Percentiles rank a stretch among this genome's conserved stretches.
Evolutionary conservation across 352 stramenopile genomes (phyloP).

Genomic region (Pilasporangium apinafurcum): DNA sequence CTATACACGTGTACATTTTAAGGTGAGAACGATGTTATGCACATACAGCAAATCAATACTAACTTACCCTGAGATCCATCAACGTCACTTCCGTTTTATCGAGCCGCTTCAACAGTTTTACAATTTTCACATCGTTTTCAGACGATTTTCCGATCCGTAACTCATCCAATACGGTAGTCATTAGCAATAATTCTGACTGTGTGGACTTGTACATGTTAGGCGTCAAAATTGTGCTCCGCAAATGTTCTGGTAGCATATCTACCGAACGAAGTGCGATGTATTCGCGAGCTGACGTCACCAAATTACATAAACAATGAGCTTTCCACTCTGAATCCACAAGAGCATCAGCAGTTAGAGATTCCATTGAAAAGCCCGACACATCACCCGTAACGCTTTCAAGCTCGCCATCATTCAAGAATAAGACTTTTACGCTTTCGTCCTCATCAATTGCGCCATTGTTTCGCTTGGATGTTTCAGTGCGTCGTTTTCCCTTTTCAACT

Average conservation of each 20-base stretch:
- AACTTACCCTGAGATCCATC: conserved; percentile 66
- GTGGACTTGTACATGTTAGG: conserved; percentile 77
- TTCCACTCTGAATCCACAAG: conserved; percentile 76
- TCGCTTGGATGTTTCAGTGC: conserved; percentile 29
- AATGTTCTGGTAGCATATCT: conserved; percentile 76
- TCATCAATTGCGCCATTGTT: conserved; percentile 29
- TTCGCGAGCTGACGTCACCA: conserved; percentile 74
- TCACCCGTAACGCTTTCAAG: conserved; percentile 60
- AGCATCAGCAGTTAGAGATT: conserved; percentile 52
- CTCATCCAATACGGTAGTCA: conserved; percentile 56
- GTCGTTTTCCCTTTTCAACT: conserved; percentile 50
- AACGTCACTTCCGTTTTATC: conserved; percentile 69
- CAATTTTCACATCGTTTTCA: conserved; percentile 26
- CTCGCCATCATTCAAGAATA: conserved; percentile 80
- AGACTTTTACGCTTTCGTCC: conserved; percentile 59
- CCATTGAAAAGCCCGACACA: conserved; percentile 52
- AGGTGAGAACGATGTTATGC: no score
- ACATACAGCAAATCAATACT: no score
- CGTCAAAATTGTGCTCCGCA: conserved; percentile 73
- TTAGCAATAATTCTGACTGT: conserved; percentile 63
- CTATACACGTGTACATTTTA: no score
- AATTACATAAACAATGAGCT: conserved; percentile 64
- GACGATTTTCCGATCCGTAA: conserved; percentile 26
- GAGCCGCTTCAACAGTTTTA: conserved; percentile 61
- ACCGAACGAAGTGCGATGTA: conserved; percentile 81